phyloP scores from a whole-genome alignment of 1,284 basidiomycete species.

The Cystobasidium sp. region DNA sequence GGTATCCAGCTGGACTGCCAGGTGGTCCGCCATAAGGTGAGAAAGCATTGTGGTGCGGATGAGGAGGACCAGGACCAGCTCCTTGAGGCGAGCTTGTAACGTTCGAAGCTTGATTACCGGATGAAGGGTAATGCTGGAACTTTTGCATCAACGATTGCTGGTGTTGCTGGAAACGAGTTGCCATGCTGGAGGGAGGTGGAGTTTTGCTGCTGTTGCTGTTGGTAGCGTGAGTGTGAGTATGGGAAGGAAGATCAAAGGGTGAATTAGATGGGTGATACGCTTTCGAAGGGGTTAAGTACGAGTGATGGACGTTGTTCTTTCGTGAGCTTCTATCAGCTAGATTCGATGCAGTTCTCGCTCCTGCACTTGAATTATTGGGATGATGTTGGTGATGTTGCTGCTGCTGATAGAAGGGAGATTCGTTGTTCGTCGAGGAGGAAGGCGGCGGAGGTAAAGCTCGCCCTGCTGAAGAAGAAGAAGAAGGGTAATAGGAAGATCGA shows the following conservation, averaged over 20 bases:
- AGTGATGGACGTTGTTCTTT: neutral
- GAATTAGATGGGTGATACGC: neutral
- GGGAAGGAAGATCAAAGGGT: slow-evolving; percentile 15
- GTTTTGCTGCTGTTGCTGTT: neutral
- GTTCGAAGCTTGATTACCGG: slow-evolving; percentile 17
- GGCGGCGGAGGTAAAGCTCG: no score
- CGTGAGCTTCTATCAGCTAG: slow-evolving; percentile 10
- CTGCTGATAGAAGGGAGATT: slow-evolving; percentile 8
- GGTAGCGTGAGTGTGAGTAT: neutral
- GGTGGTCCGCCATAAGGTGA: slow-evolving; percentile 50
- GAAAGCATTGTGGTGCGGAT: slow-evolving; percentile 47
- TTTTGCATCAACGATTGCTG: slow-evolving; percentile 44
- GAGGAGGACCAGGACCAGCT: slow-evolving; percentile 29
- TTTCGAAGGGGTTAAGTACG: slow-evolving; percentile 12
- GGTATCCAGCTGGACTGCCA: slow-evolving; percentile 48
- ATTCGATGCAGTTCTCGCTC: slow-evolving; percentile 3
- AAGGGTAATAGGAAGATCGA: slow-evolving; percentile 19
- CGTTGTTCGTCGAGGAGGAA: neutral
- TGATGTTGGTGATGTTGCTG: slow-evolving; percentile 5
- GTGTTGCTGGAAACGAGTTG: slow-evolving; percentile 37
- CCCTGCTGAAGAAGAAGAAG: slow-evolving; percentile 4
- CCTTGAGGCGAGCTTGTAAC: slow-evolving; percentile 26
- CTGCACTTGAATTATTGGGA: neutral
- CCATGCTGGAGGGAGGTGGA: slow-evolving; percentile 23
- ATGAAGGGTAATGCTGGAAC: slow-evolving; percentile 27